Conservation (phyloP, 2,329 filamentous ascomycete species). For the Hypoxylon rubiginosum region DNA sequence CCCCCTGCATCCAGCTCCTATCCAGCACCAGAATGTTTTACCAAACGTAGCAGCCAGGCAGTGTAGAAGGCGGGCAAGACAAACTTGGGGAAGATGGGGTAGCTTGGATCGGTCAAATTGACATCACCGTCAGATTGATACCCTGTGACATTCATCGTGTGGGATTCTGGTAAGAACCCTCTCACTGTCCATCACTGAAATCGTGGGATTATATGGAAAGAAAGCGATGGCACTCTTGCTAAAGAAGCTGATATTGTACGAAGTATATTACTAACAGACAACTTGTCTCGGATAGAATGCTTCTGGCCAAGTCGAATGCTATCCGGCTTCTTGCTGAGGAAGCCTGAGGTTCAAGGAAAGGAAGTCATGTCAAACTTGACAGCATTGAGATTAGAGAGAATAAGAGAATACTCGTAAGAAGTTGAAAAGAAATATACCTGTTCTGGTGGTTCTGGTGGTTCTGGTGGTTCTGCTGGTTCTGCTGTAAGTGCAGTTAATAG, state of each 20-base stretch:
- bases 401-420: background rate
- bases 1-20: constrained; percentile 5
- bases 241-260: background rate
- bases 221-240: background rate
- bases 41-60: too few relatives aligned
- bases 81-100: constrained; percentile 10
- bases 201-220: constrained; percentile 4
- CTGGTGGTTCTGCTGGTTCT: too few relatives aligned
- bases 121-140: constrained; percentile 2
- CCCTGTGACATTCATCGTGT: background rate
- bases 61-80: background rate
- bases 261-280: background rate
- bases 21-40: background rate
- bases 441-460: too few relatives aligned
- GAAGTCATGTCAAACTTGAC: constrained; percentile 5
- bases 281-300: background rate
- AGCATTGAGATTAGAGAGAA: constrained; percentile 8
- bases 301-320: background rate
- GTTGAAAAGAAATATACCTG: background rate
- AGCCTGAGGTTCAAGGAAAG: background rate
- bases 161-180: background rate
- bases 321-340: background rate
- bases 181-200: constrained; percentile 2
- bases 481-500: background rate
- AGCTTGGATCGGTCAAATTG: background rate